Base-by-base conservation (phyloP, 2,329 filamentous ascomycete genomes). In the Niveomyces coronatus region DNA sequence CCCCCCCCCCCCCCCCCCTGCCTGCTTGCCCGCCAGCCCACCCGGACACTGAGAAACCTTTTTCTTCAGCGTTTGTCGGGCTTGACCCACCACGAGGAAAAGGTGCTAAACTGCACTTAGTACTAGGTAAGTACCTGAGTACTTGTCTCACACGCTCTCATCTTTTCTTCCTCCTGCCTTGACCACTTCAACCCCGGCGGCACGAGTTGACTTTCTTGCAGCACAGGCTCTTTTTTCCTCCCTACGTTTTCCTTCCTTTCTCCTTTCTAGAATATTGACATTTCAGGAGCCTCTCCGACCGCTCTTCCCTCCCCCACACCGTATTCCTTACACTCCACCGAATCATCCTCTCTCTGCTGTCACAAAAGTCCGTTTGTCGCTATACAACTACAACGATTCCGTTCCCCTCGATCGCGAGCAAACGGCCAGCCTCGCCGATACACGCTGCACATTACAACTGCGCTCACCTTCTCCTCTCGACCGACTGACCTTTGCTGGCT, bases 121-220 rank as follows among this genome's bases (percentile, higher is more conserved):
- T 11, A 24, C 22, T 24, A n/a, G 22, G 7, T 7, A 24, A 11
- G 22, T 11, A 24, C 22, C 22, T 24, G 22, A 7, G 11, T 7
- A 11, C 22, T 24, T 7, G 7, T 24, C 22, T 24, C 22, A 24
- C 24, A 17, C 30, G 13, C 23, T 37, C 24, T 29, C 17, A 29
- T 18, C 22, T 29, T 11, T 36, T 17, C 27, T 18, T 31, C 36
- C 23, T 31, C 36, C 35, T 17, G 29, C 36, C 27, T 17, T 29
- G 31, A 39, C 31, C 31, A 39, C 24, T 17, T 22, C 37, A 14
- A 5, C 19, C 24, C 31, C 18, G n/a, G 18, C 37, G 34, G 19
- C 31, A 39, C 24, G 19, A 34, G 31, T 39, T 39, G 34, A 30
- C 28, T 31, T 39, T 35, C 37, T 19, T 31, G 31, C 37, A 39